Percentiles rank a stretch among this genome's conserved stretches.
Evolutionary conservation across 192 early-diverging fungal species (phyloP).

Genomic region (Coemansia sp.): DNA sequence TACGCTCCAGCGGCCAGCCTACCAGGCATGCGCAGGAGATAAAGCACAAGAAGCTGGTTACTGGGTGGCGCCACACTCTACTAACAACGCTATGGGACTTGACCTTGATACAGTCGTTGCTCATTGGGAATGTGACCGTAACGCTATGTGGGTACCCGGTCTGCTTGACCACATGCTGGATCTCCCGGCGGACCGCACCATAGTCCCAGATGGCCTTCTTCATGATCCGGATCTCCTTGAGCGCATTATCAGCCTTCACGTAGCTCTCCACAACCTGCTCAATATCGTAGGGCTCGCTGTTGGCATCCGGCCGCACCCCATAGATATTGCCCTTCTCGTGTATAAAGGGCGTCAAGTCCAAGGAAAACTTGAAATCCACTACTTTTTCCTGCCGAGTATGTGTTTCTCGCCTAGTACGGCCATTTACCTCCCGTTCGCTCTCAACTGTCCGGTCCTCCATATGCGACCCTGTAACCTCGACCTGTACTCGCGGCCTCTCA

Average conservation of each 20-base stretch:
- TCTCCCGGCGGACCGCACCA: conserved; percentile 27
- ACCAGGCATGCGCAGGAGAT: conserved; percentile 41
- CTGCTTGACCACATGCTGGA: conserved; percentile 14
- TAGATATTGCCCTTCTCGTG: conserved; percentile 40
- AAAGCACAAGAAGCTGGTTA: conserved; percentile 36
- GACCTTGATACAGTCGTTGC: conserved; percentile 28
- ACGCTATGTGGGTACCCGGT: conserved; percentile 46
- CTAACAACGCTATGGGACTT: conserved; percentile 23
- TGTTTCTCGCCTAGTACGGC: background rate
- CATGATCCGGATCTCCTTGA: conserved; percentile 41
- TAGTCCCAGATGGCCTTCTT: conserved; percentile 55
- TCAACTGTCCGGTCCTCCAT: conserved; percentile 15
- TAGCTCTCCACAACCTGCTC: conserved; percentile 27
- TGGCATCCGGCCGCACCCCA: conserved; percentile 15
- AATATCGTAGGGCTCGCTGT: conserved; percentile 38
- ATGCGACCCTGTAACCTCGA: conserved; percentile 40
- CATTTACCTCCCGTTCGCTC: background rate
- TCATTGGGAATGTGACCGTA: conserved; percentile 37
- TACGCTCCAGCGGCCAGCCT: conserved; percentile 43
- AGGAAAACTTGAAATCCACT: conserved; percentile 39
- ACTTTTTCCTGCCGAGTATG: conserved; percentile 24
- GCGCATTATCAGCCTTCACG: conserved; percentile 25
- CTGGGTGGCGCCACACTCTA: conserved; percentile 37
- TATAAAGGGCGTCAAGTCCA: conserved; percentile 48
- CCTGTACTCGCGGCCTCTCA: conserved; percentile 37